Base-by-base conservation (phyloP, 768 basidiomycete genomes). In the Mrakia blollopis region DNA sequence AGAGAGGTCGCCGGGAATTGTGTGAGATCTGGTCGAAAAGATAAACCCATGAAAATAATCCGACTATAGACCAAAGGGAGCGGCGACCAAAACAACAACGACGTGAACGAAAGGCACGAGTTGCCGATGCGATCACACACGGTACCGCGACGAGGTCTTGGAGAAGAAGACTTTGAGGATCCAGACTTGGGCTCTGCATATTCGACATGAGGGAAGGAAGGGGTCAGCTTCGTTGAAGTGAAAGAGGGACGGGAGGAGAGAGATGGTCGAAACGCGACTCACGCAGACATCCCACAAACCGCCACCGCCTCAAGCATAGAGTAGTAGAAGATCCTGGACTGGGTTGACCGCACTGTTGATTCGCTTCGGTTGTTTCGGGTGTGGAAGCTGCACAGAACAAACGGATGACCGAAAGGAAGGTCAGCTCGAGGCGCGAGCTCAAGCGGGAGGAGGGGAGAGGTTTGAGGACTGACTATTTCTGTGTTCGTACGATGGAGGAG, bases 111-210 rank as follows among this genome's bases (percentile, higher is more conserved):
- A 50, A 50, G 47, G n/a, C n/a, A n/a, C n/a, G n/a, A 50, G 44
- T 44, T 18, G 47, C 0, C 57, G 28, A 41, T 5, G 52, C 21
- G 16, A 18, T 57, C 39, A 77, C 1, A 77, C 76, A 39, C 76
- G 76, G 52, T 77, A 77, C 28, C 76, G 76, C 30, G 60, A 65
- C 14, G 76, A 72, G 50, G 93, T 94, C 83, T 91, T 89, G n/a
- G 92, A 94, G 85, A 98, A 98, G 89, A 96, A 98, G 28, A 93
- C 95, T 84, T 95, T 93, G 32, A 98, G 88, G 63, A 95, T 86
- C 82, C 94, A 96, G 18, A 96, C 92, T 85, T 98, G 94, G 77
- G 57, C 37, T 30, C 61, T 32, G 39, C 10, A n/a, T 2, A 1
- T 39, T 11, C 30, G 25, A 60, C 7, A 28, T 23, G 11, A 35